Conservation (phyloP, 2,329 filamentous ascomycete species). For the Parastagonospora nodorum region DNA sequence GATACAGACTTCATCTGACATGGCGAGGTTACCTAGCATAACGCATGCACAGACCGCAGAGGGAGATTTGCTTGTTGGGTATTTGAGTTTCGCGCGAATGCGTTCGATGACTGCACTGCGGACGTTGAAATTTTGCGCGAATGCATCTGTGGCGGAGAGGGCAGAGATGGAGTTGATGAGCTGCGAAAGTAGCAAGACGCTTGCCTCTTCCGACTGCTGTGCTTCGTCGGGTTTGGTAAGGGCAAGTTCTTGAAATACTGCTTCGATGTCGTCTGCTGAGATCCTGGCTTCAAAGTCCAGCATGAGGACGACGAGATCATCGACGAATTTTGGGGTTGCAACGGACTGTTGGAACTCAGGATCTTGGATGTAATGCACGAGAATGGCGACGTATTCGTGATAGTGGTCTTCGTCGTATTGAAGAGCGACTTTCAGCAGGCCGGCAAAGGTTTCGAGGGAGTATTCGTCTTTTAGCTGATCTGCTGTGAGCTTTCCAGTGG, state of each 20-base stretch:
- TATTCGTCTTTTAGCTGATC: slow-evolving; percentile 37
- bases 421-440: slow-evolving; percentile 33
- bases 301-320: slow-evolving; percentile 36
- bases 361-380: slow-evolving; percentile 44
- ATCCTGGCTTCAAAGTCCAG: slow-evolving; percentile 39
- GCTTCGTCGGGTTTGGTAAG: slow-evolving; percentile 30
- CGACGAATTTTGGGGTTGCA: slow-evolving; percentile 34
- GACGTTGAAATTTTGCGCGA: slow-evolving; percentile 31
- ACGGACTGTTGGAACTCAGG: slow-evolving; percentile 40
- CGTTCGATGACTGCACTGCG: slow-evolving; percentile 34
- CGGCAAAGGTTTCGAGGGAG: slow-evolving; percentile 34
- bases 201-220: slow-evolving; percentile 29
- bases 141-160: slow-evolving; percentile 42
- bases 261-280: slow-evolving; percentile 28
- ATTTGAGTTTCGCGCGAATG: slow-evolving; percentile 30
- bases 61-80: slow-evolving; percentile 20
- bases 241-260: slow-evolving; percentile 34
- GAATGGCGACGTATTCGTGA: slow-evolving; percentile 37
- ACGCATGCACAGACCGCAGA: slow-evolving; percentile 43
- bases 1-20: slow-evolving; percentile 40
- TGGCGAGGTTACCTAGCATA: slow-evolving; percentile 46
- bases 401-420: slow-evolving; percentile 43
- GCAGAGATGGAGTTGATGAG: slow-evolving; percentile 38
- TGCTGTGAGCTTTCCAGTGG: slow-evolving; percentile 42
- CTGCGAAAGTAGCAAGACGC: slow-evolving; percentile 35